Base-by-base conservation (phyloP, 306 rosid genomes). In the Lathyrus oleraceus region DNA sequence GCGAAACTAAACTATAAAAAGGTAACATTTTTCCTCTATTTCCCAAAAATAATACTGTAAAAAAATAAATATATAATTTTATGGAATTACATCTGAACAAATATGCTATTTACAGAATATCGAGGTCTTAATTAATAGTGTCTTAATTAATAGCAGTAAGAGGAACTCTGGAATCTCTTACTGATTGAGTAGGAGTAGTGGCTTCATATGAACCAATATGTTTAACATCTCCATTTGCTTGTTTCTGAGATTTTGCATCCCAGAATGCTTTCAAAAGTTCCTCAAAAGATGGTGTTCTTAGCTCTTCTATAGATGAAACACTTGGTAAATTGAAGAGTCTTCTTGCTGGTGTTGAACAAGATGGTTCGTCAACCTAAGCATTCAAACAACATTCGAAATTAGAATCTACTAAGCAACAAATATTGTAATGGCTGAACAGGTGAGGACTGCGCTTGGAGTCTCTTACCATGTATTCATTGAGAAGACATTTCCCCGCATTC, bases 121-220 rank as follows among this genome's bases (percentile, higher is more conserved):
- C 69, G 16, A 25, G 79, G 73, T 57, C 75, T 76, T 86, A 91
- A 82, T 95, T 95, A 75, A 45, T 60, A 23, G 78, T 60, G 72
- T 56, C 73, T 77, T 86, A 95, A 83, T 95, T 95, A 75, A 95
- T 89, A 36, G 99, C 96, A 27, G 96, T 87, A 76, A 95, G 95
- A 83, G 99, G 99, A 76, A 85, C 82, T 83, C 99, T 95, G 78
- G 99, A 89, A 76, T 95, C 99, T 89, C 92, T 91, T 52, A 87
- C 84, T 30, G 97, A 85, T 53, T 87, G 96, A 48, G 95, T 35
- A 7, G 39, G 39, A 35, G 39, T 35, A 35, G 39, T 72, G 14
- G 88, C 86, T 84, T 95, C 99, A 53, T 80, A 82, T 9, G 85
- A 82, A 64, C 82, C 95, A 49, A 85, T 48, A 32, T 95, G 84